Percentiles rank a stretch among this genome's conserved stretches.
phyloP scores from a whole-genome alignment of 73 alveolate species.

The Paramecium primaurelia region DNA sequence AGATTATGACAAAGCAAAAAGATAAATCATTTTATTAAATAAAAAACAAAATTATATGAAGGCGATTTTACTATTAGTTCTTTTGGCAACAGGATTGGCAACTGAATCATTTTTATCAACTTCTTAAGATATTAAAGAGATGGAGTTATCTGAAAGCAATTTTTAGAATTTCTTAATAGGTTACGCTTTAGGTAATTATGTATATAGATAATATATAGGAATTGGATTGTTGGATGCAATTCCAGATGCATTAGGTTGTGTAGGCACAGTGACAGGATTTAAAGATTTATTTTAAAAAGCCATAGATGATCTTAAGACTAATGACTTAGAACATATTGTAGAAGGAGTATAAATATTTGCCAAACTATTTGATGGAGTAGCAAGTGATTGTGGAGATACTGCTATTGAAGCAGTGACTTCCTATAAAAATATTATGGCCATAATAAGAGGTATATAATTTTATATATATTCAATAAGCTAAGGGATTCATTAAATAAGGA shows the following conservation, averaged over 20 bases:
- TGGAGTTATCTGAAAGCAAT: not conserved
- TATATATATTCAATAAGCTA: not conserved
- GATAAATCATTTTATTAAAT: not conserved
- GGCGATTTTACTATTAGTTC: not conserved
- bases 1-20: not conserved
- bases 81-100: not conserved
- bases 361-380: not conserved
- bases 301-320: not conserved
- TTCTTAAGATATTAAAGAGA: not conserved
- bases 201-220: not conserved
- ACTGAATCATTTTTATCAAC: not conserved
- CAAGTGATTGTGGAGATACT: slow-evolving; percentile 4
- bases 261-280: not conserved
- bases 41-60: not conserved
- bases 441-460: not conserved
- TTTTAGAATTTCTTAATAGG: not conserved
- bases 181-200: not conserved
- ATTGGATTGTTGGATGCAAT: not conserved
- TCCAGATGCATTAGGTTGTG: not conserved
- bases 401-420: not conserved
- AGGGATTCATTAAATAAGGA: not conserved
- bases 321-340: not conserved
- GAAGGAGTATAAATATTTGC: not conserved
- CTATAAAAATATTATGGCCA: not conserved
- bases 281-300: not conserved